Evolutionary conservation across 2,329 filamentous ascomycete genomes (phyloP), one percentile per base, ranked within the genome.

Genomic region (Fusarium sororula): DNA sequence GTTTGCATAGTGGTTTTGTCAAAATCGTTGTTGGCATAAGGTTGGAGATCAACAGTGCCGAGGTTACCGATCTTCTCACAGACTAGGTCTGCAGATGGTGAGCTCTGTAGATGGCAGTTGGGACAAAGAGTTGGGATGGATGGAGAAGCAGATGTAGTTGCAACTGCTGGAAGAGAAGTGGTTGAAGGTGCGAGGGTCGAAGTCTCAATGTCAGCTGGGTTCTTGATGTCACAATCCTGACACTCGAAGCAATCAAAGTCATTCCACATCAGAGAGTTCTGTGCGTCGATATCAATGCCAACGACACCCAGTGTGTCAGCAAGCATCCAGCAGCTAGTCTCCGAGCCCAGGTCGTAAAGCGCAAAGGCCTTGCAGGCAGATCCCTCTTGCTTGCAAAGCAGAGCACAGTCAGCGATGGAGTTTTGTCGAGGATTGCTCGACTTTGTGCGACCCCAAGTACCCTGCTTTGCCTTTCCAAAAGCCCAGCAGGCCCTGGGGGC

Each of bases 211-310:
- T 60, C 60, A 0, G 30, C 37, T 4, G 65, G 39, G 18, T 68
- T 68, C 17, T 24, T 30, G 2, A 42, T 24, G 4, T 66, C 68
- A 1, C 68, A 71, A 7, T 61, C 66, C 0, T 55, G 42, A 20
- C 68, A 71, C 15, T 71, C 42, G 1, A 71, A 71, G 22, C 68
- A 71, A 24, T 70, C 66, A 0, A 38, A 51, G 1, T 71, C 68
- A 5, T 71, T 70, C 68, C 68, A 71, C 11, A 70, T 35, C 20
- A 70, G 1, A 7, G 66, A 60, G 0, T 32, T 1, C 3, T 24
- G 59, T 3, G 13, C 35, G 2, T 60, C 35, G 0, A 71, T 2
- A 13, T 61, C 32, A 3, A 70, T 70, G 1, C 68, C 68, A 37
- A 5, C 1, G 5, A 71, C 44, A 0, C 61, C 66, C 3, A 71